Evolutionary conservation across 495 filamentous ascomycete species (phyloP).

Genomic region (Xylaria scruposa): DNA sequence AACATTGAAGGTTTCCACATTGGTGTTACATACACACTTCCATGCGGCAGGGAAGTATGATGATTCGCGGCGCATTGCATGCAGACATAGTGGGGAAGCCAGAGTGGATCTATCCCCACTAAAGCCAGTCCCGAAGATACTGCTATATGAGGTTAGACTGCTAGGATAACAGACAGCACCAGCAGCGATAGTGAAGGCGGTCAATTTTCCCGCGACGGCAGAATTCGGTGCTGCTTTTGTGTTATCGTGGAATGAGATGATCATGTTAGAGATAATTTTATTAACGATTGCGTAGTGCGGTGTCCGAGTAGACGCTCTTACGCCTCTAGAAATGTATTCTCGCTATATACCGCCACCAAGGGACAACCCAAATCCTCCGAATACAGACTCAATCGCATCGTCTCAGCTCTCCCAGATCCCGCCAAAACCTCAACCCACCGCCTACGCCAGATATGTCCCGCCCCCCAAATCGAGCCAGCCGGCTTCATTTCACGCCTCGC

Average conservation of each 20-base stretch:
- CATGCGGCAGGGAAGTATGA: not conserved
- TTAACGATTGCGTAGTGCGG: not conserved
- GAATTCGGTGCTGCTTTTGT: conserved; percentile 20
- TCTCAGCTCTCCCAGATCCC: conserved; percentile 25
- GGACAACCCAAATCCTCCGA: conserved; percentile 16
- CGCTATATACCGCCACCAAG: conserved; percentile 55
- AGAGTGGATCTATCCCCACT: not conserved
- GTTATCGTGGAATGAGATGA: not conserved
- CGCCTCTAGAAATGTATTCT: conserved; percentile 55
- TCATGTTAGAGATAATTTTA: not conserved
- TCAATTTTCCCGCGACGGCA: conserved; percentile 41
- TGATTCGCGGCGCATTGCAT: not conserved
- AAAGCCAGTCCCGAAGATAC: not conserved
- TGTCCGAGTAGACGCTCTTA: conserved; percentile 25
- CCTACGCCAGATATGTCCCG: conserved; percentile 54
- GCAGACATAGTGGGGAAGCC: not conserved
- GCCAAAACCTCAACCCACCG: conserved; percentile 32
- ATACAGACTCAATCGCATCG: conserved; percentile 22
- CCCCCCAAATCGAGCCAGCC: conserved; percentile 33
- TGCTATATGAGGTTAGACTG: not conserved
- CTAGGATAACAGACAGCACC: not conserved
- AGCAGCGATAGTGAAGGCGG: conserved; percentile 35
- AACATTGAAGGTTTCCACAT: not conserved
- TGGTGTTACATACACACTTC: not conserved
- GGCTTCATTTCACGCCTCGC: conserved; percentile 19